These are phyloP conservation scores for Pythium rishiriense DNA, from an alignment of 352 stramenopile species.

Conservation along the genomic window DNA sequence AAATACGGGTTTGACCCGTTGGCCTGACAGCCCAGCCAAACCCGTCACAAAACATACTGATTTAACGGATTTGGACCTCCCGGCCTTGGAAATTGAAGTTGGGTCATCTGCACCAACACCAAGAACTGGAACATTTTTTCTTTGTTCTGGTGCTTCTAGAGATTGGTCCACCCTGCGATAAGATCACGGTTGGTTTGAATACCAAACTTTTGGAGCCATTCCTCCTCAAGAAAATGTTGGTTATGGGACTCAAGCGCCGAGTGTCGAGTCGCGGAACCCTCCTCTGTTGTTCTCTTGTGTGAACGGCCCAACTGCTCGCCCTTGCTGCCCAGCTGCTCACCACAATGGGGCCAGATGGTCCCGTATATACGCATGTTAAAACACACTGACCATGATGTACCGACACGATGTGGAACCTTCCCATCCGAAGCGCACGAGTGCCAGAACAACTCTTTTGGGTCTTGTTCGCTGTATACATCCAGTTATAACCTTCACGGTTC, in stretches of 20 bases:
- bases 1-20: not conserved
- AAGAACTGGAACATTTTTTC: no score
- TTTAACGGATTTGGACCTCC: not conserved
- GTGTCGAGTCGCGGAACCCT: not conserved
- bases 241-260: not conserved
- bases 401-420: no score
- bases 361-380: not conserved
- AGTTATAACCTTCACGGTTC: not conserved
- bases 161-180: not conserved
- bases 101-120: not conserved
- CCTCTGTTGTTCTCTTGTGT: not conserved
- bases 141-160: no score
- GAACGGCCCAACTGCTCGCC: not conserved
- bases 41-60: conserved; percentile 2
- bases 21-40: not conserved
- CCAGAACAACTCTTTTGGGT: no score
- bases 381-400: no score
- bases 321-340: not conserved
- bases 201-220: not conserved
- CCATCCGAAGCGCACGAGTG: no score
- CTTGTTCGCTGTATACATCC: no score
- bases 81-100: conserved; percentile 12
- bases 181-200: not conserved
- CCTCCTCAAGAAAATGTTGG: not conserved
- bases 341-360: no score